Evolutionary conservation across 2,329 filamentous ascomycete genomes (phyloP), one percentile per base, ranked within the genome.

Genomic region (Fusarium xyrophilum): DNA sequence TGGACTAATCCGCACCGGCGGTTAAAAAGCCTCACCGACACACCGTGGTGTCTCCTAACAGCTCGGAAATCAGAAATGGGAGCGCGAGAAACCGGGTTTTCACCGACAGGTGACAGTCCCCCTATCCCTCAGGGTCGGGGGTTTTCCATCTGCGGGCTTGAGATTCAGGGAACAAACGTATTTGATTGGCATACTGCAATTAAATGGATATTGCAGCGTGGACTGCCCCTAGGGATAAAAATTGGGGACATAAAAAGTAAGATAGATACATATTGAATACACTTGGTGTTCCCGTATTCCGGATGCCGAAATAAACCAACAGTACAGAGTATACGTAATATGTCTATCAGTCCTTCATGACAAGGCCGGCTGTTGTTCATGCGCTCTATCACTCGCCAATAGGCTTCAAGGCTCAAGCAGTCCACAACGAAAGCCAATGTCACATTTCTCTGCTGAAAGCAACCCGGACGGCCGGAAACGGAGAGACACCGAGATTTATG

Each of bases 401-500:
- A 53, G 19, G 19, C 44, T 40, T n/a, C 53, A 58, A 40, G 61
- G 44, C 38, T 57, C 54, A 53, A 27, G 50, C 39, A 69, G 57
- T 50, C 56, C 56, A 61, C 55, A 51, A 43, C 32, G 42, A 54
- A 65, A 51, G 36, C 48, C 35, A 57, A 56, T 63, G 53, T 48
- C 56, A 53, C 44, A 40, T 51, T 27, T 46, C 32, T 35, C 19
- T 58, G 44, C 52, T 21, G 15, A 23, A 28, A 43, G 36, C 40
- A 39, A n/a, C 40, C 50, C 67, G 71, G 69, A 53, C 63, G 51
- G 51, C 67, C 67, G 70, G 70, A 68, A 70, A 72, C 67, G 70
- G 70, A 71, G 70, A 71, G 63, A 68, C 53, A 56, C 70, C 68
- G 61, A 71, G 65, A 55, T 25, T 33, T 32, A 25, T 47, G 40